Base-by-base conservation (phyloP, 345 rosid species). In the Combretum micranthum region DNA sequence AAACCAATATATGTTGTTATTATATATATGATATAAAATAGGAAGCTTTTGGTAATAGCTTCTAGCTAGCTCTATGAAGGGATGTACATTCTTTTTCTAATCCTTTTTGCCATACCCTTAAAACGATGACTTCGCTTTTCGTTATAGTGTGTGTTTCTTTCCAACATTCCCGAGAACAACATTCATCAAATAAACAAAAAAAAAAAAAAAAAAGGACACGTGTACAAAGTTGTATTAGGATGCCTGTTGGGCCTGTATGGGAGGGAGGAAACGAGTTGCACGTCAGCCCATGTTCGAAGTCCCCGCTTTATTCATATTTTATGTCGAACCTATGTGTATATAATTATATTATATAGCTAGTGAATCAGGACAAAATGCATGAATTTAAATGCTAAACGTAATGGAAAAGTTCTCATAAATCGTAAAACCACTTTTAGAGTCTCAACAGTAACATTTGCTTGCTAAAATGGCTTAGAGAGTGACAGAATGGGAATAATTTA, bases 31-130 rank as follows among this genome's bases (percentile, higher is more conserved):
- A 32, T 32, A 32, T 32, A 32, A 9, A 2, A 32, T 32, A 11
- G 6, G 7, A 32, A 32, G 39, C 39, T 32, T 32, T 32, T 4
- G 7, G 9, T 4, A 32, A 1, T 32, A 32, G 39, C 39, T 32
- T 32, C 39, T 32, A 32, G 70, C 15, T 52, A 68, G 70, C 44
- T 66, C 48, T 69, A 59, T 64, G 71, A 67, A 42, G 79, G 65
- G 63, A 32, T 5, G 49, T 47, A 52, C 46, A 14, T 58, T 51
- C 50, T 44, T 61, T 65, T 65, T 57, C 39, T 63, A 63, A 68
- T 61, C 51, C 18, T 59, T 56, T 71, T 19, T 55, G 58, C 75
- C 74, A 73, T 72, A 62, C 19, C 69, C 26, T 64, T 50, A 43
- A n/a, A n/a, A 16, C 55, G 50, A 60, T 26, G 65, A 47, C 70